Evolutionary conservation across 2,329 filamentous ascomycete species (phyloP), one percentile per base, ranked within the genome.

Genomic region (Xylariales sp.): DNA sequence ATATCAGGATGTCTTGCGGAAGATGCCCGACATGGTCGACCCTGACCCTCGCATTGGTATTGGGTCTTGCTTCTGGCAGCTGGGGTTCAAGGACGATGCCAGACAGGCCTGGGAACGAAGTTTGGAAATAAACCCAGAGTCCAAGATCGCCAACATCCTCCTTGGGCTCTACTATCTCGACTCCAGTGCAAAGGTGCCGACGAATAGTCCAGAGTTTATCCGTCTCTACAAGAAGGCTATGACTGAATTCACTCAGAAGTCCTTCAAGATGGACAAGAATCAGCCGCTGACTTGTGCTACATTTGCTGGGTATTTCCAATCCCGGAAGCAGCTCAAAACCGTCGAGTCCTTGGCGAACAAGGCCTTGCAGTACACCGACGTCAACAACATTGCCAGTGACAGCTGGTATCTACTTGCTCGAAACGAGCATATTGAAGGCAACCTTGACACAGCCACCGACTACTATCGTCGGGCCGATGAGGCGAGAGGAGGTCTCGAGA

Each of bases 21-120:
- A 86, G 63, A 89, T 90, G 70, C 93, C 93, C 2, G 82, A 88
- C 51, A 74, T 97, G 56, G 80, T 86, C 31, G 93, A 98, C 56
- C 93, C 93, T 1, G 93, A 98, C 62, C 94, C 93, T 51, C 80
- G 94, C 53, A 91, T 98, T 52, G 93, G 93, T 42, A 91, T 98
- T 56, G 93, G 93, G 33, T 93, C 88, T 64, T 98, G 93, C 69
- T 84, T 96, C 62, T 98, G 94, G 93, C 88, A 95, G 62, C 74
- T 98, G 20, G 90, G 90, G 9, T 89, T 88, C 70, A 96, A 94
- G 62, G 88, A 95, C 24, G 88, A 95, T 55, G 93, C 94, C 6
- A 91, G 87, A 58, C 70, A 74, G 35, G 91, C 93, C 10, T 98
- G 93, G 93, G 86, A 95, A 58, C 77, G 93, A 48, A 82, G 85